Conservation (phyloP, 1,284 basidiomycete species). For the Porodaedalea pini region DNA sequence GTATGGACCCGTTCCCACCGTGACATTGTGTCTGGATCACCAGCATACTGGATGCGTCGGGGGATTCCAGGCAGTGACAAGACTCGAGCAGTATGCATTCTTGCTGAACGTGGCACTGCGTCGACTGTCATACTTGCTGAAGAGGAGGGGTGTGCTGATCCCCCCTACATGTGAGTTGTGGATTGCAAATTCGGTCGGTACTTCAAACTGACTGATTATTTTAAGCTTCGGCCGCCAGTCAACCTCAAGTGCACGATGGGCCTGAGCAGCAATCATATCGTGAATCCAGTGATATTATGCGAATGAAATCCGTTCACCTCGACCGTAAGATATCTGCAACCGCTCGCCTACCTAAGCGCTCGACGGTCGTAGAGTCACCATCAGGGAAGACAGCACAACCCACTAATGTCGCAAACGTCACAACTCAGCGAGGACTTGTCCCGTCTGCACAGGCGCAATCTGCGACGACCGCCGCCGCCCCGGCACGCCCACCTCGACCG, state of each 20-base stretch:
- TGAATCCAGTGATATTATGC: constrained; percentile 87
- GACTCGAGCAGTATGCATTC: constrained; percentile 97
- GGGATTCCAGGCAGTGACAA: constrained; percentile 89
- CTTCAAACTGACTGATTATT: constrained; percentile 19
- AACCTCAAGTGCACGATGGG: constrained; percentile 32
- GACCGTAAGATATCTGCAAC: constrained; percentile 94
- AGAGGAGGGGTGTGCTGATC: constrained; percentile 88
- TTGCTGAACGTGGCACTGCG: constrained; percentile 93
- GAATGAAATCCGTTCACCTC: constrained; percentile 89
- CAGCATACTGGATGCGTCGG: constrained; percentile 58
- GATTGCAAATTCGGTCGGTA: constrained; percentile 21
- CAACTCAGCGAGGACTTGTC: constrained; percentile 39
- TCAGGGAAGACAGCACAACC: constrained; percentile 82
- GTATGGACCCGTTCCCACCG: constrained; percentile 65
- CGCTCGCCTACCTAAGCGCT: constrained; percentile 87
- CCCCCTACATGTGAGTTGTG: constrained; percentile 62
- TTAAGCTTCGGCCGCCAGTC: constrained; percentile 35
- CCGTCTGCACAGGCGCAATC: constrained; percentile 32
- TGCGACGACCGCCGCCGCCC: constrained; percentile 28
- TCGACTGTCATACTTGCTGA: constrained; percentile 85
- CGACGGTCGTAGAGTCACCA: constrained; percentile 95
- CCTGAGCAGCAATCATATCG: constrained; percentile 71
- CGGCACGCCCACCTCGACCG: constrained; percentile 26
- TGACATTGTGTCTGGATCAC: constrained; percentile 79
- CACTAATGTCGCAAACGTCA: constrained; percentile 39